Base-by-base conservation (phyloP, 352 stramenopile genomes). In the Pythium phragmiticola region DNA sequence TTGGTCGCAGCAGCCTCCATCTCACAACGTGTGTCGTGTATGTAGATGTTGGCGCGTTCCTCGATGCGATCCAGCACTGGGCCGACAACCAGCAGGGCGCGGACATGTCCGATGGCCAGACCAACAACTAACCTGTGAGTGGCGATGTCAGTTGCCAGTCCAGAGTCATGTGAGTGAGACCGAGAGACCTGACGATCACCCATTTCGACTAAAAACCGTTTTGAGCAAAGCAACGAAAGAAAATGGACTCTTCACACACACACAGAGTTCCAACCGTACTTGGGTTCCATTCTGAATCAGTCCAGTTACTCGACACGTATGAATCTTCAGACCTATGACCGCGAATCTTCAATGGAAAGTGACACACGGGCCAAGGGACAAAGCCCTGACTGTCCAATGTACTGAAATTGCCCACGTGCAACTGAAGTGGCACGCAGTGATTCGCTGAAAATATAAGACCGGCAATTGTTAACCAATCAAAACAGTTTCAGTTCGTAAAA, bases 11-110 rank as follows among this genome's bases (percentile, higher is more conserved):
- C 34, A n/a, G 17, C n/a, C 7, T 19, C 4, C 30, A 33, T 13
- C 33, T 33, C 45, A 50, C 7, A 17, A 1, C n/a, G 17, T 6
- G 19, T 46, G 26, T 57, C 17, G 17, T 23, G 12, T 26, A 33
- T 23, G 12, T 26, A 53, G 86, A 80, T 39, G 70, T 94, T n/a
- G 83, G 86, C 41, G 86, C 82, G 2, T 84, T 94, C 61, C 63
- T 94, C 21, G 83, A 80, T 8, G 82, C 82, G 30, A 88, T 94
- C 41, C 83, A 92, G 59, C 78, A 82, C 65, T 92, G 84, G 84
- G 84, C 76, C 30, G 26, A 30, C 26, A 74, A 90, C 57, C 75
- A 85, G 33, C 80, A 88, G 63, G 68, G 80, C 64, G 65, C 69
- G 9, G 33, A 56, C 48, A 86, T 86, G 80, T 30, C 42, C 4